These are phyloP conservation scores for Pythium myriotylum DNA, from an alignment of 352 stramenopile species.

Conservation along the genomic window DNA sequence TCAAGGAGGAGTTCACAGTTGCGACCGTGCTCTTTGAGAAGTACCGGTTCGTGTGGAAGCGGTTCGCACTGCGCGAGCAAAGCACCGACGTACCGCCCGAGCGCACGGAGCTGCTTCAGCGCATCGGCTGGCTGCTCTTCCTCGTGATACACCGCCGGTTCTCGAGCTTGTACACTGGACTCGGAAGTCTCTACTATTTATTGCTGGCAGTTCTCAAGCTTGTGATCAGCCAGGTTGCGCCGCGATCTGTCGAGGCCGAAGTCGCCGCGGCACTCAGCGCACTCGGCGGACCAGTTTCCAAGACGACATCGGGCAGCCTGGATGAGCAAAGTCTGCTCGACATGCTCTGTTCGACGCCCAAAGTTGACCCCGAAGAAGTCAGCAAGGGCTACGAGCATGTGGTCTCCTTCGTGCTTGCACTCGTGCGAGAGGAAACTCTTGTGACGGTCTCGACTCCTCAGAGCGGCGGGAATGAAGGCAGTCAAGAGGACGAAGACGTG, in stretches of 20 bases:
- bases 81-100: conserved; percentile 21
- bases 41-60: conserved; percentile 66
- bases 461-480: neutral
- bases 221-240: conserved; percentile 43
- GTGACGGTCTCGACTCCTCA: neutral
- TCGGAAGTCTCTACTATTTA: conserved; percentile 78
- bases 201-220: conserved; percentile 76
- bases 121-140: conserved; percentile 80
- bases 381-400: conserved; percentile 19
- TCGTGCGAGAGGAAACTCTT: conserved; percentile 24
- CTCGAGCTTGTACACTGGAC: conserved; percentile 45
- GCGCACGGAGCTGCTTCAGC: conserved; percentile 47
- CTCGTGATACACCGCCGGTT: conserved; percentile 57
- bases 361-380: conserved; percentile 29
- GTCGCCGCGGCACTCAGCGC: conserved; percentile 78
- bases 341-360: conserved; percentile 34
- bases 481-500: conserved; percentile 1
- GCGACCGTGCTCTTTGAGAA: conserved; percentile 78
- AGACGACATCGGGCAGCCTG: neutral
- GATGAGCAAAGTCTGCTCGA: conserved; percentile 32
- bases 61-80: conserved; percentile 30
- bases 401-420: conserved; percentile 1
- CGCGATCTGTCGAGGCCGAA: conserved; percentile 71
- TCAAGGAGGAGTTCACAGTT: conserved; percentile 85
- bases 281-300: conserved; percentile 37